These are phyloP conservation scores for Russula lepida DNA, from an alignment of 768 basidiomycete species.

Conservation along the genomic window DNA sequence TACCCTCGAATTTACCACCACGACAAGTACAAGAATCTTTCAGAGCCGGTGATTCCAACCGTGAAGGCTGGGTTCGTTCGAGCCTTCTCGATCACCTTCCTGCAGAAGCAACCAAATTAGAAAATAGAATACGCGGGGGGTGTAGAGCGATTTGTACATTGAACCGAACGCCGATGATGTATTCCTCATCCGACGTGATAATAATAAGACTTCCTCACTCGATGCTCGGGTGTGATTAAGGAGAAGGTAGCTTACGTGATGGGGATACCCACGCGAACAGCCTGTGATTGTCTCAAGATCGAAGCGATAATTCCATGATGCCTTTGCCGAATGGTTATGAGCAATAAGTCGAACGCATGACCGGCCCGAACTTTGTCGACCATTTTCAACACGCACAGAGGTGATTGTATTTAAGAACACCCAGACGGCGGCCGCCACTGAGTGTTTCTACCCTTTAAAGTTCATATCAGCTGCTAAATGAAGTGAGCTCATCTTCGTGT, in stretches of 20 bases:
- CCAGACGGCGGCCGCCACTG: background rate
- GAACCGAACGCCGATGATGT: background rate
- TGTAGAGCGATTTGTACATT: background rate
- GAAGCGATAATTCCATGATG: background rate
- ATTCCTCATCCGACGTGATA: background rate
- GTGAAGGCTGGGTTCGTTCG: background rate
- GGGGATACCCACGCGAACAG: background rate
- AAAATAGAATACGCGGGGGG: background rate
- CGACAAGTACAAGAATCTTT: background rate
- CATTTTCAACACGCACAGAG: background rate
- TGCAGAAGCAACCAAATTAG: background rate
- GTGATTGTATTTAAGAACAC: background rate
- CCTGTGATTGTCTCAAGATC: background rate
- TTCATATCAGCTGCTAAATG: background rate
- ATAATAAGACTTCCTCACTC: background rate
- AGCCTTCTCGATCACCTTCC: background rate
- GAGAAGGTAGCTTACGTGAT: background rate
- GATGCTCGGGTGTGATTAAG: slow-evolving; percentile 8
- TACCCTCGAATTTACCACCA: background rate
- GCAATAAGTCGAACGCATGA: background rate
- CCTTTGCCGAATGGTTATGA: too few relatives aligned
- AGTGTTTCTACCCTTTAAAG: background rate
- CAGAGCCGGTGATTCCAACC: background rate
- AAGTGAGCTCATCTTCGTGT: background rate
- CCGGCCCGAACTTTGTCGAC: background rate